phyloP scores from a whole-genome alignment of 495 filamentous ascomycete species.

The Neurospora terricola region DNA sequence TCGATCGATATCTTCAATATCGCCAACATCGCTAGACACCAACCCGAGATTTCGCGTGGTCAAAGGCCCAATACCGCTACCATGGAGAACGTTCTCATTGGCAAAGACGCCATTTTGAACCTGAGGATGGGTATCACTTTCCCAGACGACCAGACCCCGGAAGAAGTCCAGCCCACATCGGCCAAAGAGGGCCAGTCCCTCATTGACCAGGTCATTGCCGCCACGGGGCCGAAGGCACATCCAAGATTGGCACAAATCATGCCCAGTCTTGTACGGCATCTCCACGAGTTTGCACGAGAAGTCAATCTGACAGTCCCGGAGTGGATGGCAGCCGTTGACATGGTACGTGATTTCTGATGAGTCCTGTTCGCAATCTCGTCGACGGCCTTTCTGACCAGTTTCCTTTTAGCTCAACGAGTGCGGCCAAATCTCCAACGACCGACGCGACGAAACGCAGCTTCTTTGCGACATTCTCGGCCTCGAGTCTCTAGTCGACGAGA shows the following conservation, averaged over 20 bases:
- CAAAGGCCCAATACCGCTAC: background rate
- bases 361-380: background rate
- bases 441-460: slow-evolving; percentile 64
- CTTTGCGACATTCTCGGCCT: slow-evolving; percentile 64
- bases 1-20: background rate
- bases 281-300: slow-evolving; percentile 52
- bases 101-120: background rate
- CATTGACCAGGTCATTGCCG: slow-evolving; percentile 58
- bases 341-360: slow-evolving; percentile 19
- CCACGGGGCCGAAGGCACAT: slow-evolving; percentile 56
- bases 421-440: slow-evolving; percentile 60
- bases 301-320: slow-evolving; percentile 47
- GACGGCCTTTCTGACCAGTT: slow-evolving; percentile 1
- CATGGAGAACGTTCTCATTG: background rate
- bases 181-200: slow-evolving; percentile 44
- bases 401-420: slow-evolving; percentile 52
- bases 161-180: background rate
- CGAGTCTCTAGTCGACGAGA: slow-evolving; percentile 62
- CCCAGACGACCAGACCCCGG: background rate
- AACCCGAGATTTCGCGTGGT: background rate
- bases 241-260: slow-evolving; percentile 46
- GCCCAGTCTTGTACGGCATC: slow-evolving; percentile 43
- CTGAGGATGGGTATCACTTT: background rate
- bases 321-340: slow-evolving; percentile 36
- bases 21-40: background rate